Conservation (phyloP, 2,329 filamentous ascomycete species). For the Fusarium oxysporum region DNA sequence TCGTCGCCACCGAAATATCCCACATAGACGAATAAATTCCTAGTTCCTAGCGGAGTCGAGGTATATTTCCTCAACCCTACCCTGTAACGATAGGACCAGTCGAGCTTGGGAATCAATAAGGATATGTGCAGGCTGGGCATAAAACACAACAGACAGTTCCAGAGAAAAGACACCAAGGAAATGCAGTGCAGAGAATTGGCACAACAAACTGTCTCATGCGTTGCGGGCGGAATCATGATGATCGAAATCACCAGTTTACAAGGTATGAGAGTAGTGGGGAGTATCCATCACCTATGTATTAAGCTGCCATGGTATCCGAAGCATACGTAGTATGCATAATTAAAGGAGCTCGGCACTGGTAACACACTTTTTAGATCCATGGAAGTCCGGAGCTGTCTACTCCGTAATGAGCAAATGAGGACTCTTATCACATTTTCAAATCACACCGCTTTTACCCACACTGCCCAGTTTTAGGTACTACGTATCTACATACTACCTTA, state of each 20-base stretch:
- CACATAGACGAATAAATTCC: neutral
- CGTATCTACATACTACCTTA: neutral
- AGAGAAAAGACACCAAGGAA: neutral
- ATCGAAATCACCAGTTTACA: slow-evolving; percentile 29
- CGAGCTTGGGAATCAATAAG: slow-evolving; percentile 8
- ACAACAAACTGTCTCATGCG: slow-evolving; percentile 5
- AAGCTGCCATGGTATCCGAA: neutral
- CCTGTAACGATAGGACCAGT: slow-evolving; percentile 2
- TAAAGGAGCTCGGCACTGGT: slow-evolving; percentile 6
- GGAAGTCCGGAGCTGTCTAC: neutral
- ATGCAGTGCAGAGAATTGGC: slow-evolving; percentile 1
- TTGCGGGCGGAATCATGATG: slow-evolving; percentile 25
- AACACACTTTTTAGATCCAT: slow-evolving; percentile 6
- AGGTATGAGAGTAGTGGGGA: neutral
- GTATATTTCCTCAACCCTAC: slow-evolving; percentile 1
- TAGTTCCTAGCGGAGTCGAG: neutral
- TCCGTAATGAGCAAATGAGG: slow-evolving; percentile 3
- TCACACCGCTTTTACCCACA: slow-evolving; percentile 29
- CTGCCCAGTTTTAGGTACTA: neutral
- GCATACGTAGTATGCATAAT: slow-evolving; percentile 1
- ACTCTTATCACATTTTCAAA: slow-evolving; percentile 13
- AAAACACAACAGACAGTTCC: neutral
- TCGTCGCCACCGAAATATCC: neutral
- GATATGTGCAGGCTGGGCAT: neutral
- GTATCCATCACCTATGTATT: neutral